Conservation (phyloP, 179 eudicot genomes). For the Carnegiea gigantea region DNA sequence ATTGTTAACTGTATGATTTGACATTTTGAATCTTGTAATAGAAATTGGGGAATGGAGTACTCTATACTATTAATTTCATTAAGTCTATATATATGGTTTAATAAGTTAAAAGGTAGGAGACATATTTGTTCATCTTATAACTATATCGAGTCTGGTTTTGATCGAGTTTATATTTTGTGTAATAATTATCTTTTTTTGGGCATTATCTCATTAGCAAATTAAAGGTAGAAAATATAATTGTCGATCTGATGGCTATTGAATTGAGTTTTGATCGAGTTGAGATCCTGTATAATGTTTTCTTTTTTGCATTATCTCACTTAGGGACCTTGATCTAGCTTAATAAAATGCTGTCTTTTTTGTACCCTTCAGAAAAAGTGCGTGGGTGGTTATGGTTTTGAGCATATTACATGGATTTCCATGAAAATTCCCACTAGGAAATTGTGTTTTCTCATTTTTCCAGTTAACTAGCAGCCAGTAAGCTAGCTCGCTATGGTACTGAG, state of each 20-base stretch:
- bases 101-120: not conserved
- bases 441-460: not conserved
- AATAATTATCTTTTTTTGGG: not conserved
- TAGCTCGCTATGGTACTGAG: not conserved
- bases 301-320: not conserved
- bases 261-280: not conserved
- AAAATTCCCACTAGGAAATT: not conserved
- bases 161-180: not conserved
- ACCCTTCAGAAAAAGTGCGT: not conserved
- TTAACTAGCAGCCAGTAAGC: not conserved
- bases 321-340: not conserved
- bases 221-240: too few species aligned
- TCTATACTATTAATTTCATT: not conserved
- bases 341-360: not conserved
- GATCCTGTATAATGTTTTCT: not conserved
- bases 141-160: not conserved
- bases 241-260: too few species aligned
- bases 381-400: not conserved
- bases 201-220: not conserved
- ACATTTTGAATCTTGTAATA: slow-evolving; percentile 1
- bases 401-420: not conserved
- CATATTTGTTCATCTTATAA: not conserved
- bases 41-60: not conserved
- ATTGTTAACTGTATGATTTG: not conserved
- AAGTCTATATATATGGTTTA: not conserved